These are phyloP conservation scores for Leccinum imitatum DNA, from an alignment of 768 basidiomycete species.

Conservation along the genomic window DNA sequence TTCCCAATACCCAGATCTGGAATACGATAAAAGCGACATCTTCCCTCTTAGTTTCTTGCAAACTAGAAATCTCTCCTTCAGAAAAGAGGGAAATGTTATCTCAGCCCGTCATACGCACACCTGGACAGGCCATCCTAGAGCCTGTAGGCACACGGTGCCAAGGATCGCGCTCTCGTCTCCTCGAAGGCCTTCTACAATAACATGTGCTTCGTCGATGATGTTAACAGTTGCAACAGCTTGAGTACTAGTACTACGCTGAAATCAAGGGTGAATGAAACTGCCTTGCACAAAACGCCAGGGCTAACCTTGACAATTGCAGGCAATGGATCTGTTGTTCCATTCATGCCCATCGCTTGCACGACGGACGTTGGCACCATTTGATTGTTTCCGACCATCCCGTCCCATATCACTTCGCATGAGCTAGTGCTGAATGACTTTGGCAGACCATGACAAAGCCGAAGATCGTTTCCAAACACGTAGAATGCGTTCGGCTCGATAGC, in stretches of 20 bases:
- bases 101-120: conserved; percentile 45
- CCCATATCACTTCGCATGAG: conserved; percentile 59
- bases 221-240: conserved; percentile 27
- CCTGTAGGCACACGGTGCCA: conserved; percentile 49
- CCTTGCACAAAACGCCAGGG: not conserved
- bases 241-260: conserved; percentile 1
- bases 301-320: conserved; percentile 5
- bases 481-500: conserved; percentile 41
- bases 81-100: not conserved
- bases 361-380: conserved; percentile 1
- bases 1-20: conserved; percentile 78
- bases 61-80: conserved; percentile 36
- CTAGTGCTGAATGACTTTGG: conserved; percentile 35
- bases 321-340: not conserved
- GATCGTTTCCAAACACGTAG: conserved; percentile 48
- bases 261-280: conserved; percentile 2
- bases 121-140: conserved; percentile 69
- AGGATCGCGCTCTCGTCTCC: conserved; percentile 39
- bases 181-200: conserved; percentile 37
- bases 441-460: conserved; percentile 59
- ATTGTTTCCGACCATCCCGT: conserved; percentile 31
- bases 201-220: conserved; percentile 18
- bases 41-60: conserved; percentile 72
- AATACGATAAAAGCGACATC: conserved; percentile 77
- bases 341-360: not conserved